Evolutionary conservation across 108 stramenopile genomes (phyloP), one percentile per base, ranked within the genome.

Genomic region (Cyclotella choctawhatcheeana): DNA sequence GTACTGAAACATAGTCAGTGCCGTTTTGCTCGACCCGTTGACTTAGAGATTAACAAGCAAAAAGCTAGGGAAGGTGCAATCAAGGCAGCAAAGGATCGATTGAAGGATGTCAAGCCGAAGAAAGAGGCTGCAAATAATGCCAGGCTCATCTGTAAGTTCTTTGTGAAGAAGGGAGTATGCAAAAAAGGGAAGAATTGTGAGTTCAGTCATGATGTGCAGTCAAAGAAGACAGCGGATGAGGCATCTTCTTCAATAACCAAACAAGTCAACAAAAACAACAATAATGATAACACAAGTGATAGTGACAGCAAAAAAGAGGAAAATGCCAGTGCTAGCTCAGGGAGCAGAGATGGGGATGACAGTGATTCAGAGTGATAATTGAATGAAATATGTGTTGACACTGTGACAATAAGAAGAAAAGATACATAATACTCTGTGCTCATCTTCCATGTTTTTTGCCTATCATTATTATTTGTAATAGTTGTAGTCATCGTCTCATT

Each of bases 1-100:
- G 43, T 44, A 44, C 7, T 44, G 43, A 12, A 44, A 12, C 14
- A 14, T 14, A 44, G 14, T n/a, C 74, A 80, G 72, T 91, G 90
- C 74, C 80, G 88, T 4, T 91, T 88, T 74, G 90, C 90, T 20
- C 54, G 85, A 40, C 85, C 87, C 26, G 87, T 79, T 8, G 86
- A 91, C 12, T 64, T 86, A 40, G 84, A 81, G 27, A 20, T 74
- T 29, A 84, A 81, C 50, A 77, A 58, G 48, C 34, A 34, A 29
- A 71, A 53, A 17, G 52, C 50, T 27, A 56, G 37, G 31, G 47
- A 44, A 59, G 64, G 48, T 17, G 53, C 51, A 35, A 26, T 48
- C 7, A 67, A 40, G 43, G 53, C 33, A 45, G 51, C 43, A 45
- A 71, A 60, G 52, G 18, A 43, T 34, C 70, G 34, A 32, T 47